Conservation (phyloP, 1,139 yeast species). For the Suhomyces atakaporum region DNA sequence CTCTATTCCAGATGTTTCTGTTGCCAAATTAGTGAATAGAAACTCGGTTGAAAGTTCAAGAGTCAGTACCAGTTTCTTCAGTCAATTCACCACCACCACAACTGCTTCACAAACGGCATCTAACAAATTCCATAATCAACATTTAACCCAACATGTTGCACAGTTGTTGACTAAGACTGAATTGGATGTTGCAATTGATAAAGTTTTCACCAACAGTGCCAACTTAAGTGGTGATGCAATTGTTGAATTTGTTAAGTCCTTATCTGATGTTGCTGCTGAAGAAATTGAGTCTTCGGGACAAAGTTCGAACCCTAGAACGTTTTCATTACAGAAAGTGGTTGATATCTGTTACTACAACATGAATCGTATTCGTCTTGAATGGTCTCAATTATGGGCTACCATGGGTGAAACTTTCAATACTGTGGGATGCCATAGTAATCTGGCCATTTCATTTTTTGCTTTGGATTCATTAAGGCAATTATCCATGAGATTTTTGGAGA, state of each 20-base stretch:
- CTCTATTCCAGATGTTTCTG: slow-evolving; percentile 81
- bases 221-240: slow-evolving; percentile 81
- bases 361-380: slow-evolving; percentile 93
- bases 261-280: slow-evolving; percentile 83
- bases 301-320: slow-evolving; percentile 82
- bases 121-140: slow-evolving; percentile 47
- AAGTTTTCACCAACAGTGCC: slow-evolving; percentile 81
- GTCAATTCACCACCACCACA: slow-evolving; percentile 36
- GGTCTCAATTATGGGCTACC: slow-evolving; percentile 94
- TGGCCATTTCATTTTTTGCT: slow-evolving; percentile 83
- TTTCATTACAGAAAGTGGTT: slow-evolving; percentile 90
- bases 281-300: slow-evolving; percentile 89
- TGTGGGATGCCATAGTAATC: slow-evolving; percentile 79
- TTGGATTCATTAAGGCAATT: slow-evolving; percentile 91
- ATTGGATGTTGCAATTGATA: slow-evolving; percentile 81
- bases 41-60: slow-evolving; percentile 55
- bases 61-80: slow-evolving; percentile 58
- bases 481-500: slow-evolving; percentile 86
- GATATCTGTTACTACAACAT: slow-evolving; percentile 97
- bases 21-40: slow-evolving; percentile 66
- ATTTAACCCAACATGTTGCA: slow-evolving; percentile 40
- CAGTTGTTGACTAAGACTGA: slow-evolving; percentile 70
- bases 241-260: slow-evolving; percentile 80
- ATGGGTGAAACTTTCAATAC: slow-evolving; percentile 88
- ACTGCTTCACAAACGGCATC: slow-evolving; percentile 47